Evolutionary conservation across 139 green algal species (phyloP), one percentile per base, ranked within the genome.

Genomic region (Diplosphaera chodatii): DNA sequence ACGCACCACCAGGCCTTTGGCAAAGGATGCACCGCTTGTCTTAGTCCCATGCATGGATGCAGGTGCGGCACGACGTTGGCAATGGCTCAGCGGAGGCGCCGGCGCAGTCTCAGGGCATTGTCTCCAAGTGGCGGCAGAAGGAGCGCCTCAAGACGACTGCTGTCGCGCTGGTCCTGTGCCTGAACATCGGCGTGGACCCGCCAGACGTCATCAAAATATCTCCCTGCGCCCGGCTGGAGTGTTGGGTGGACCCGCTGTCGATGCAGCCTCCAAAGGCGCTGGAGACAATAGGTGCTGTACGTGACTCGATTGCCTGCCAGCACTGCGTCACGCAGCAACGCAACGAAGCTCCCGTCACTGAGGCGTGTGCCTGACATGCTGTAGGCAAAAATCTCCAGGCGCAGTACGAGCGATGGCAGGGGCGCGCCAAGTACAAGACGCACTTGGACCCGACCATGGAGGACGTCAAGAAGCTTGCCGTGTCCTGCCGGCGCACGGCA

Each of bases 331-430:
- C 4, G 48, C 18, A 64, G 30, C 22, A 63, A 28, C n/a, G n/a
- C n/a, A n/a, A n/a, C n/a, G n/a, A n/a, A n/a, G n/a, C n/a, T n/a
- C n/a, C n/a, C n/a, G n/a, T n/a, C n/a, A n/a, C n/a, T n/a, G n/a
- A n/a, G n/a, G n/a, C n/a, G n/a, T n/a, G n/a, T n/a, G n/a, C n/a
- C 33, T 64, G 34, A 22, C 32, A 59, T 6, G 32, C 8, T 78
- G 67, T 83, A 94, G 90, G 88, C 72, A 98, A 98, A 74, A 96
- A 94, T 72, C 85, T 99, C n/a, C 96, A 99, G 78, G 88, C 88
- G 40, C 94, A 99, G 80, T 99, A 99, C 82, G 96, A 99, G 81
- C 86, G 96, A 4, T 99, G 95, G 96, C 96, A 99, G 86, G 91
- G 92, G 5, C 84, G 91, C 28, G 92, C 91, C 64, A 96, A 96